These are phyloP conservation scores for Pogostemon cablin DNA, from an alignment of 257 asterid species.

Conservation along the genomic window DNA sequence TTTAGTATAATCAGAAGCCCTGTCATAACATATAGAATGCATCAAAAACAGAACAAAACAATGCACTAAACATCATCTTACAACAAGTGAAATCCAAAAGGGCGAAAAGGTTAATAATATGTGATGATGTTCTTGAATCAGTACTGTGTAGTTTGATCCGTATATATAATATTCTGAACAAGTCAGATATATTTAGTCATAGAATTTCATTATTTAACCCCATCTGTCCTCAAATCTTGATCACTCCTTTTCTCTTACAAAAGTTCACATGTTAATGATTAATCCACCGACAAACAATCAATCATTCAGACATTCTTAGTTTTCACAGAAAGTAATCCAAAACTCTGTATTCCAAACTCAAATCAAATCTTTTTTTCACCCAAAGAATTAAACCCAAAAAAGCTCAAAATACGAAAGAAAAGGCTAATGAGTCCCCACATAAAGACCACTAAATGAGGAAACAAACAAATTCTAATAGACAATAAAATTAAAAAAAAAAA, in stretches of 20 bases:
- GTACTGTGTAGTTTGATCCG: too few species aligned
- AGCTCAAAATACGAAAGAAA: background rate
- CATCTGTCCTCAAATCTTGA: background rate
- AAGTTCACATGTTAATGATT: background rate
- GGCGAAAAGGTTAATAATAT: background rate
- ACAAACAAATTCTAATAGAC: background rate
- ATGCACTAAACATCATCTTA: background rate
- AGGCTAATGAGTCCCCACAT: background rate
- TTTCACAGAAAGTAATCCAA: background rate
- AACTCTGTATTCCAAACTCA: slow-evolving; percentile 7
- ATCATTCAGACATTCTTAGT: background rate
- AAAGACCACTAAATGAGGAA: background rate
- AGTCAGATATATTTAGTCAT: background rate
- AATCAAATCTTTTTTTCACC: background rate
- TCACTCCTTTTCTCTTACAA: slow-evolving; percentile 8
- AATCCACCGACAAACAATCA: slow-evolving; percentile 13
- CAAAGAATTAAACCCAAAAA: background rate
- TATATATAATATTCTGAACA: background rate
- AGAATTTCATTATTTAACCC: slow-evolving; percentile 22
- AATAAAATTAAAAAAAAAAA: background rate
- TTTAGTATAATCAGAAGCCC: slow-evolving; percentile 79
- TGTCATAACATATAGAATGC: slow-evolving; percentile 33
- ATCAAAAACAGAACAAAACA: slow-evolving; percentile 20
- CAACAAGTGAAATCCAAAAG: background rate
- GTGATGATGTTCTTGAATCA: too few species aligned